Evolutionary conservation across 768 basidiomycete species (phyloP).

Genomic region (Baorangia bicolor): DNA sequence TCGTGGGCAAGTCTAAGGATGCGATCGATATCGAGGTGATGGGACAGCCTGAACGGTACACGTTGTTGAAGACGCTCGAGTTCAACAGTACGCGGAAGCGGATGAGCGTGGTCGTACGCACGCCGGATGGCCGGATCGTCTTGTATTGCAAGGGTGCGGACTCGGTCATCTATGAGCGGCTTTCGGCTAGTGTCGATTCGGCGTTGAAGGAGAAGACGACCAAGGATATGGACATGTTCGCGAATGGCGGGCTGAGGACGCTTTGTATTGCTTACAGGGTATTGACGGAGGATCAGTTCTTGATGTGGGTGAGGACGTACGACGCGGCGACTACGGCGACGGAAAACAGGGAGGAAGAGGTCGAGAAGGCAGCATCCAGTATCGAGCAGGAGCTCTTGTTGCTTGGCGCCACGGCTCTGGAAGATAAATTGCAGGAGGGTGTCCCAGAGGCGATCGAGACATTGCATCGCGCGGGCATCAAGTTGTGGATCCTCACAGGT

Average conservation of each 20-base stretch:
- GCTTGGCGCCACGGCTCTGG: conserved; percentile 92
- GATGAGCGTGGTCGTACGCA: conserved; percentile 90
- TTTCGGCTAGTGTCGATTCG: conserved; percentile 73
- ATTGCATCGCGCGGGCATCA: conserved; percentile 91
- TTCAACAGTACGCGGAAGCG: conserved; percentile 94
- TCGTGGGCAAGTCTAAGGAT: conserved; percentile 72
- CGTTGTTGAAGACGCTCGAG: conserved; percentile 77
- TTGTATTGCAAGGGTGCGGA: conserved; percentile 98
- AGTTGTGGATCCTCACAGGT: conserved; percentile 97
- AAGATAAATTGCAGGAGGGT: conserved; percentile 96
- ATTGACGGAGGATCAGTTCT: conserved; percentile 80
- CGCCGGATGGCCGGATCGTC: conserved; percentile 77
- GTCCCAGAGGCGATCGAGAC: conserved; percentile 95
- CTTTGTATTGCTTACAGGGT: conserved; percentile 84
- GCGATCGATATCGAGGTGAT: conserved; percentile 86
- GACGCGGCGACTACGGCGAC: conserved; percentile 79
- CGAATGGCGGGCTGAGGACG: conserved; percentile 89
- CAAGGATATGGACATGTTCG: conserved; percentile 90
- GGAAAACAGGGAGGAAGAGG: conserved; percentile 83
- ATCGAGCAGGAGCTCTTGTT: conserved; percentile 84
- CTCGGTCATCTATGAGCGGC: conserved; percentile 86
- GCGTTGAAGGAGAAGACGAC: conserved; percentile 72
- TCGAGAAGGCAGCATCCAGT: conserved; percentile 81
- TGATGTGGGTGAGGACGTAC: conserved; percentile 74
- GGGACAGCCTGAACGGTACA: conserved; percentile 83